Base-by-base conservation (phyloP, 352 stramenopile genomes). In the Lagenidium giganteum region DNA sequence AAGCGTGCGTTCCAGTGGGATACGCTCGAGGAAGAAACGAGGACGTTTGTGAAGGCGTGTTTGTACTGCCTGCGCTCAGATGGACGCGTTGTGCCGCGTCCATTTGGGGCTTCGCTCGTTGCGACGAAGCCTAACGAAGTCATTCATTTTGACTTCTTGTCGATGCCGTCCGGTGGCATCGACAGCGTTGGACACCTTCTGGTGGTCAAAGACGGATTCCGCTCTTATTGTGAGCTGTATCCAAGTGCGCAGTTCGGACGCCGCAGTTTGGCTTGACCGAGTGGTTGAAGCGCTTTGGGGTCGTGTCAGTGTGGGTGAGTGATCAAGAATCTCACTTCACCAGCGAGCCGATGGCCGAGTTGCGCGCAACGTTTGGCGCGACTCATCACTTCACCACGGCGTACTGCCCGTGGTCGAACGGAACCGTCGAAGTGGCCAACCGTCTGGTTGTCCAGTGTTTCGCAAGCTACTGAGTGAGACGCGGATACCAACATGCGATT, bases 331-430 rank as follows among this genome's bases (percentile, higher is more conserved):
- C 51, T 0, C 55, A 74, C 18, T 70, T 67, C 29, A 67, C 56
- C 24, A 73, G 64, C 29, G 5, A 55, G 11, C 2, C 62, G 0
- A 47, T 70, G 3, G 35, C 32, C 0, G 17, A 47, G 25, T n/a
- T 68, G 16, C 47, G 39, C 5, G 21, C 22, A 3, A 33, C 26
- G 3, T 21, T 67, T 5, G 52, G 51, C 16, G 18, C 32, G 0
- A 23, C 52, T 0, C 64, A 69, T 23, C 57, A 69, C 42, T 67
- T 61, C n/a, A 47, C 34, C 0, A 55, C 52, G 0, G 49, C 53
- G 2, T 71, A 70, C 22, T 57, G 20, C 4, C 60, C 64, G 4
- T 68, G 51, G 60, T 47, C 51, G 0, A 75, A 75, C 31, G 60
- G 41, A 0, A 63, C 44, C 4, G 38, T 70, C 1, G 57, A 71